phyloP scores from a whole-genome alignment of 352 stramenopile genomes.

The Phytophthora rubi region DNA sequence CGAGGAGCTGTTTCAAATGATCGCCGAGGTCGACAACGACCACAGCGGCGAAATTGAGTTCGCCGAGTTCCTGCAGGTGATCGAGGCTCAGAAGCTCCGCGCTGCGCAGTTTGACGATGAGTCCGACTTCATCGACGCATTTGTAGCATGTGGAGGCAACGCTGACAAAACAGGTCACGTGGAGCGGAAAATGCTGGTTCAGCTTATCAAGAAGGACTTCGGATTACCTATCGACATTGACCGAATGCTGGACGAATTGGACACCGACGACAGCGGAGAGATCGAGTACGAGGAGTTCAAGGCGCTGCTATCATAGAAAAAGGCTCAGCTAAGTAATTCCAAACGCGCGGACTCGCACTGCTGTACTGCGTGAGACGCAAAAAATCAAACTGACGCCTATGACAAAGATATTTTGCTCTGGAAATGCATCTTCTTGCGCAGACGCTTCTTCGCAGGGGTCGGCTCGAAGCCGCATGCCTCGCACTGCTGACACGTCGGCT shows the following conservation, averaged over 20 bases:
- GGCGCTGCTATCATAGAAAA: slow-evolving; percentile 80
- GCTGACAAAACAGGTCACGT: slow-evolving; percentile 93
- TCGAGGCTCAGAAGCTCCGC: slow-evolving; percentile 96
- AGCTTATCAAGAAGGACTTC: slow-evolving; percentile 97
- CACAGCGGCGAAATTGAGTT: slow-evolving; percentile 98
- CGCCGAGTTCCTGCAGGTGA: slow-evolving; percentile 97
- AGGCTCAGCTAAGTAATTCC: not conserved
- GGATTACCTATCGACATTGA: slow-evolving; percentile 96
- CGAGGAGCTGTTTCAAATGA: slow-evolving; percentile 98
- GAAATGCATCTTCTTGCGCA: slow-evolving; percentile 76
- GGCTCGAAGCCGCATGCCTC: slow-evolving; percentile 73
- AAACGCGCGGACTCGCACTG: not conserved
- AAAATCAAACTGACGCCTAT: slow-evolving; percentile 38
- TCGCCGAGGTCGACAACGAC: slow-evolving; percentile 93
- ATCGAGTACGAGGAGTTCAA: slow-evolving; percentile 98
- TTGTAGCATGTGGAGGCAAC: slow-evolving; percentile 94
- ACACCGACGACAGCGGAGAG: slow-evolving; percentile 93
- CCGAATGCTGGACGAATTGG: slow-evolving; percentile 95
- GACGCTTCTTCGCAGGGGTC: slow-evolving; percentile 55
- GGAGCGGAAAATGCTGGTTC: slow-evolving; percentile 86
- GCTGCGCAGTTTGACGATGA: slow-evolving; percentile 96
- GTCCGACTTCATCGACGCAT: slow-evolving; percentile 97
- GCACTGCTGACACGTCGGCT: slow-evolving; percentile 53
- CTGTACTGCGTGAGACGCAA: too few species aligned
- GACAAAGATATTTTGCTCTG: slow-evolving; percentile 80